These are phyloP conservation scores for Vitis labrusca DNA, from an alignment of 164 flowering plant species.

Conservation along the genomic window DNA sequence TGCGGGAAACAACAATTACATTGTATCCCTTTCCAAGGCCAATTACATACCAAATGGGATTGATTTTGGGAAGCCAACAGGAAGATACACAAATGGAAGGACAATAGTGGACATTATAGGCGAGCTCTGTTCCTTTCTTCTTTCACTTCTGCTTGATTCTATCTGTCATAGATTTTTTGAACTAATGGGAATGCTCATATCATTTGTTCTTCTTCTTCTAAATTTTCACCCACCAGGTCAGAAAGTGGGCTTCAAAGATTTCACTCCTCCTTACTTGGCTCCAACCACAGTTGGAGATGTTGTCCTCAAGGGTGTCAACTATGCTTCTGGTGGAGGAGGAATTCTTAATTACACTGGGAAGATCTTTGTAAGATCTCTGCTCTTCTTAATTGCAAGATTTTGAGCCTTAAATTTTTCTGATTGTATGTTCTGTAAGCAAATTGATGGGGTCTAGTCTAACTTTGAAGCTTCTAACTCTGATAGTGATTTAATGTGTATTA, in stretches of 20 bases:
- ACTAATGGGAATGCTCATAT: too few relatives aligned
- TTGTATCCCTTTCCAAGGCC: conserved; percentile 62
- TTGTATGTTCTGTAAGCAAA: too few relatives aligned
- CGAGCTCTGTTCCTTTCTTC: conserved; percentile 13
- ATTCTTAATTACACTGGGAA: conserved; percentile 51
- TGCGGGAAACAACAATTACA: conserved; percentile 81
- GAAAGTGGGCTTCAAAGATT: conserved; percentile 36
- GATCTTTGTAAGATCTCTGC: conserved; percentile 38
- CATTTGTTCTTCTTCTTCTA: background rate
- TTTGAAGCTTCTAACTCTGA: too few relatives aligned
- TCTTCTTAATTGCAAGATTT: too few relatives aligned
- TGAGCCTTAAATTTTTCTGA: too few relatives aligned
- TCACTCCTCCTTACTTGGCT: conserved; percentile 61
- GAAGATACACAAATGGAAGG: conserved; percentile 78
- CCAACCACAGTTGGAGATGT: conserved; percentile 46
- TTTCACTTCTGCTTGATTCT: background rate
- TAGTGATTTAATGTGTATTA: background rate
- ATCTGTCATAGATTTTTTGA: too few relatives aligned
- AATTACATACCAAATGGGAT: conserved; percentile 68
- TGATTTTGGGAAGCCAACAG: conserved; percentile 67
- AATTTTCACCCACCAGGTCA: conserved; percentile 36
- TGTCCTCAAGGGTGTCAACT: conserved; percentile 52
- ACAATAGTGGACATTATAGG: conserved; percentile 72
- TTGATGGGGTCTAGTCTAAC: too few relatives aligned
- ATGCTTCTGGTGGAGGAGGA: conserved; percentile 68